Conservation (phyloP, 192 early-diverging fungal genomes). For the Blastocladiella britannica region DNA sequence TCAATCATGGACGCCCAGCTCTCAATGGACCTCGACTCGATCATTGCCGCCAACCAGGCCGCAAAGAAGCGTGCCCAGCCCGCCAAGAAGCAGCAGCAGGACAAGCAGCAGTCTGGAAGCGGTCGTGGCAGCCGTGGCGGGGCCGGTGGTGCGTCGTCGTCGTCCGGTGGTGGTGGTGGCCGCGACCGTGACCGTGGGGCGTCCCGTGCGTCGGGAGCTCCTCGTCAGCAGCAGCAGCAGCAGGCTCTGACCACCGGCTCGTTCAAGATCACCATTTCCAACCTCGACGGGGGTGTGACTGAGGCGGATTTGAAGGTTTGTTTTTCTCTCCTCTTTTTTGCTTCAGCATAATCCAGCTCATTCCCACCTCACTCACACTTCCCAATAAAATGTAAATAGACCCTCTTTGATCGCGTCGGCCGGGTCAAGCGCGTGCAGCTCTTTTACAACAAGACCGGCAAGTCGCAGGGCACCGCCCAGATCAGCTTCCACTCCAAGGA, state of each 20-base stretch:
- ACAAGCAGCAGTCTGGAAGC: too few relatives aligned
- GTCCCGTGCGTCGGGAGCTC: neutral
- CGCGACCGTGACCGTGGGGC: neutral
- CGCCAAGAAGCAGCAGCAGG: too few relatives aligned
- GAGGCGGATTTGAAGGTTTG: neutral
- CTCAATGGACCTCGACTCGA: neutral
- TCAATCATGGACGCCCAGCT: neutral
- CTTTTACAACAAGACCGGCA: neutral
- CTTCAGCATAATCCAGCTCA: too few relatives aligned
- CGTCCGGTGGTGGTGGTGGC: neutral
- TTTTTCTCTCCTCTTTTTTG: too few relatives aligned
- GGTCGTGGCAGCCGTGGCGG: neutral
- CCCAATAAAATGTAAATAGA: too few relatives aligned
- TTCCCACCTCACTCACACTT: too few relatives aligned
- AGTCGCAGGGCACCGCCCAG: neutral
- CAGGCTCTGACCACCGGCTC: neutral
- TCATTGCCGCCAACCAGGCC: neutral
- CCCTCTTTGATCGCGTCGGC: neutral
- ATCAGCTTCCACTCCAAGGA: neutral
- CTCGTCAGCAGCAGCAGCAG: neutral
- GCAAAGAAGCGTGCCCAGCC: too few relatives aligned
- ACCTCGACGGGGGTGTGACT: neutral
- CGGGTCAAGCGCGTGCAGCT: neutral
- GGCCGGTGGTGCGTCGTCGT: neutral
- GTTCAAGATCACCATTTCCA: neutral